Conservation (phyloP, 2,329 filamentous ascomycete species). For the Ustulina deusta region DNA sequence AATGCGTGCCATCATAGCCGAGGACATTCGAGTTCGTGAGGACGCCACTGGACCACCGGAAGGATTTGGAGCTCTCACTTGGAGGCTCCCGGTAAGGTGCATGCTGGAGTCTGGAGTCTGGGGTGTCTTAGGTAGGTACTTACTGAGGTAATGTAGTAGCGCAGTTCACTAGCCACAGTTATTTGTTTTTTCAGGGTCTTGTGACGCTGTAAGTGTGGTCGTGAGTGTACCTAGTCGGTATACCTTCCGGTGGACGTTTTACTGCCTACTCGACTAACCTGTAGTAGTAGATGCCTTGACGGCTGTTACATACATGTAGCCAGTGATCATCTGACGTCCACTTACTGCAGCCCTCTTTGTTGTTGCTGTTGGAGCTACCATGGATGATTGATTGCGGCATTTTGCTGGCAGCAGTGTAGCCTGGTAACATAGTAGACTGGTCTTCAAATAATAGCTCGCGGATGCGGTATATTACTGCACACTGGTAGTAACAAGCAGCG, state of each 20-base stretch:
- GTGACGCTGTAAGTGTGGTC: neutral
- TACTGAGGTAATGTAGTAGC: neutral
- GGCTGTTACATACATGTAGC: slow-evolving; percentile 15
- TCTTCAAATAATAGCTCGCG: slow-evolving; percentile 28
- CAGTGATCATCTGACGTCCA: slow-evolving; percentile 27
- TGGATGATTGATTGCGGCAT: slow-evolving; percentile 23
- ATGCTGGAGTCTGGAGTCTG: too few species aligned
- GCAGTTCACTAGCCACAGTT: slow-evolving; percentile 13
- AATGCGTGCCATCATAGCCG: slow-evolving; percentile 42
- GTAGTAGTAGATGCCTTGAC: neutral
- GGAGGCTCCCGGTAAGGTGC: slow-evolving; percentile 8
- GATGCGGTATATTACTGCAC: slow-evolving; percentile 22
- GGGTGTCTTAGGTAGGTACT: too few species aligned
- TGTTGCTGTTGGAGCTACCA: neutral
- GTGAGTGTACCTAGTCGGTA: too few species aligned
- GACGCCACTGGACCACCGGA: slow-evolving; percentile 39
- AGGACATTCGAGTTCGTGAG: slow-evolving; percentile 32
- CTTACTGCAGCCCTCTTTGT: slow-evolving; percentile 10
- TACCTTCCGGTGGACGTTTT: too few species aligned
- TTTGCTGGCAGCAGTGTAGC: slow-evolving; percentile 24
- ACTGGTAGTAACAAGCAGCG: neutral
- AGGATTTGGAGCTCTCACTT: slow-evolving; percentile 20
- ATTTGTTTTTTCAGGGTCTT: neutral
- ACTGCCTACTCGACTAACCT: neutral
- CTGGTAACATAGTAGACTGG: neutral